Conservation (phyloP, 2,329 filamentous ascomycete genomes). For the Calonectria crousiana region DNA sequence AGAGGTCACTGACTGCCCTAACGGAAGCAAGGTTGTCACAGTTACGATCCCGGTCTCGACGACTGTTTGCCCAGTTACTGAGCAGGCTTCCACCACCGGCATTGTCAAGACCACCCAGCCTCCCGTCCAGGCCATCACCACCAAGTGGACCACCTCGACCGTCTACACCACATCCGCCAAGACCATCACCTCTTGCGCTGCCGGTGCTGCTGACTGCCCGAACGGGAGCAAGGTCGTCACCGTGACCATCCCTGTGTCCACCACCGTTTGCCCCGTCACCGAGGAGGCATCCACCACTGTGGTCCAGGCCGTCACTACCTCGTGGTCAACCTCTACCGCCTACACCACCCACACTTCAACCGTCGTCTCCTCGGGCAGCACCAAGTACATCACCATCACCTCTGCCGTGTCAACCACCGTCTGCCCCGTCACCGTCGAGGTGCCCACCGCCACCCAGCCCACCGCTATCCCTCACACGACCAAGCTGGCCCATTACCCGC, state of each 20-base stretch:
- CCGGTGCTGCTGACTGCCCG: background rate
- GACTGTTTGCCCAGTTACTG: constrained; percentile 37
- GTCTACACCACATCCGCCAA: background rate
- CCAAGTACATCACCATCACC: background rate
- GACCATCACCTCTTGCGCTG: background rate
- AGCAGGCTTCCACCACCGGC: background rate
- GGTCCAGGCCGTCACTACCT: background rate
- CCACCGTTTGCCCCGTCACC: background rate
- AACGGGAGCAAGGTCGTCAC: background rate
- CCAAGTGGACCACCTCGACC: background rate
- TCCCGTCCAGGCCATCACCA: background rate
- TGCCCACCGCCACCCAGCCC: background rate
- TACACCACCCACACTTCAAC: background rate
- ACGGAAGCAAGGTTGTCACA: constrained; percentile 39
- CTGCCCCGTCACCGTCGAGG: background rate
- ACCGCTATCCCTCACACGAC: constrained; percentile 7
- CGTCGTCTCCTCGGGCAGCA: background rate
- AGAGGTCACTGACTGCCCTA: constrained; percentile 47
- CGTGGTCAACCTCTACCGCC: background rate
- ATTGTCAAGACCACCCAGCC: background rate
- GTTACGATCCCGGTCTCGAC: constrained; percentile 48
- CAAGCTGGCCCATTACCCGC: background rate
- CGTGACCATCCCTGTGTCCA: background rate
- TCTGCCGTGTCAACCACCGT: background rate
- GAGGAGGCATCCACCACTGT: background rate